Evolutionary conservation across 2,329 filamentous ascomycete genomes (phyloP).

Genomic region (Neurospora sp.): DNA sequence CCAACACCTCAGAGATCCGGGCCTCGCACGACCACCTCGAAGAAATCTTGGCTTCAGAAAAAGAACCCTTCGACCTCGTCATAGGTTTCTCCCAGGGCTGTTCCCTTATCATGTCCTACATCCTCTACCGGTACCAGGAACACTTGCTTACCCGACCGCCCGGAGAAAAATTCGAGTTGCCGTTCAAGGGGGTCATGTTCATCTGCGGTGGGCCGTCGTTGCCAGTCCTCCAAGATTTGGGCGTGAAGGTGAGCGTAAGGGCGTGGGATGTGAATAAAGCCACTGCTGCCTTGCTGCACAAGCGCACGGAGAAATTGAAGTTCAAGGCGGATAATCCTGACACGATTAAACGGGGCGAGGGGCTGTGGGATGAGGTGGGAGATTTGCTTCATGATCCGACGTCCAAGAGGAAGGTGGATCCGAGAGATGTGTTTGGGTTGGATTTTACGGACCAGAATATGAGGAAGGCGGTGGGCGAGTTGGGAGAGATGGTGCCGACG

Average conservation of each 20-base stretch:
- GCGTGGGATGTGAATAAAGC: conserved; percentile 22
- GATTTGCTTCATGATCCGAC: conserved; percentile 23
- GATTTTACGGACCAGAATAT: conserved; percentile 25
- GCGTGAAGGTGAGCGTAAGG: conserved; percentile 21
- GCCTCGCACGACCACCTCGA: conserved; percentile 24
- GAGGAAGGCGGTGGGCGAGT: background rate
- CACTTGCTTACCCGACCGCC: conserved; percentile 12
- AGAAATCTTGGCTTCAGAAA: background rate
- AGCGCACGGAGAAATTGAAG: conserved; percentile 19
- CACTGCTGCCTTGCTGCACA: conserved; percentile 18
- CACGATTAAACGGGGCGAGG: conserved; percentile 19
- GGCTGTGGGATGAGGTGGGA: conserved; percentile 25
- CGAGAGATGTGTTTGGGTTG: conserved; percentile 24
- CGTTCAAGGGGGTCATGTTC: conserved; percentile 31
- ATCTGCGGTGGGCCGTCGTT: conserved; percentile 28
- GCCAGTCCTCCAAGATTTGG: conserved; percentile 25
- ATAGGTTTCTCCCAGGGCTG: conserved; percentile 31
- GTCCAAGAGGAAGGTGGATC: conserved; percentile 1
- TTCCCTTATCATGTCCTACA: conserved; percentile 27
- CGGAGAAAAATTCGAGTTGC: conserved; percentile 9
- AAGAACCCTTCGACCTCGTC: conserved; percentile 27
- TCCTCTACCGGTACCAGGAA: conserved; percentile 29
- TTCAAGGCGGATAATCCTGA: conserved; percentile 18
- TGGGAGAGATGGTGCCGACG: conserved; percentile 20
- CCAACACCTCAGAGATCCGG: conserved; percentile 20